Conservation (phyloP, 78 protist species). For the Dictyostelium brefeldianum region DNA sequence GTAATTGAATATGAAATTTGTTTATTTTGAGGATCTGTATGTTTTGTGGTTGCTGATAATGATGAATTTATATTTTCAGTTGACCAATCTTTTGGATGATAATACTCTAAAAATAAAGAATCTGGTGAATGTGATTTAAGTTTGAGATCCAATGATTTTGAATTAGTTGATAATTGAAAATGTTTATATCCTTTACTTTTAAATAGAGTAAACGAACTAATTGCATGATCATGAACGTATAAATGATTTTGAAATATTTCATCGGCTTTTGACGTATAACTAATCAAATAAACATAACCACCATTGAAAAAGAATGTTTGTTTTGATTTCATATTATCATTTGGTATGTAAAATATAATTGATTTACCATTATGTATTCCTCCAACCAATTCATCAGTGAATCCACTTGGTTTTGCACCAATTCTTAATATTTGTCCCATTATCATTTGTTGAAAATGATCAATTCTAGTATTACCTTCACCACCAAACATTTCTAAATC, state of each 20-base stretch:
- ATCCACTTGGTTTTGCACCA: background rate
- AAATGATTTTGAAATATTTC: background rate
- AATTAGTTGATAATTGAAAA: constrained; percentile 6
- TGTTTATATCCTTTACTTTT: constrained; percentile 8
- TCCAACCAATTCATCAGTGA: constrained; percentile 14
- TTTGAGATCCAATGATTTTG: background rate
- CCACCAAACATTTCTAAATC: background rate
- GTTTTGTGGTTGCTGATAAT: background rate
- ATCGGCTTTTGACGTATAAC: background rate
- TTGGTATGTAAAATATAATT: constrained; percentile 3
- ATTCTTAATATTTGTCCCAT: background rate
- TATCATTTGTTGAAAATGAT: constrained; percentile 5
- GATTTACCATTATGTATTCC: constrained; percentile 1
- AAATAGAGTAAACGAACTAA: background rate
- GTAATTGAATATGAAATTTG: no score
- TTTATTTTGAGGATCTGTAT: background rate
- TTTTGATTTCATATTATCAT: constrained; percentile 15
- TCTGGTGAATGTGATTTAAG: background rate
- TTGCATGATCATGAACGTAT: constrained; percentile 1
- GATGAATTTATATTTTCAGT: background rate
- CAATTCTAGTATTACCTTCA: background rate
- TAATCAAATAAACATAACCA: background rate
- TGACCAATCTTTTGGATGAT: background rate
- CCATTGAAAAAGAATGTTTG: background rate
- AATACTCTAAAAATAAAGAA: background rate